Conservation (phyloP, 108 stramenopile species). For the Mayamaea pseudoterrestris region DNA sequence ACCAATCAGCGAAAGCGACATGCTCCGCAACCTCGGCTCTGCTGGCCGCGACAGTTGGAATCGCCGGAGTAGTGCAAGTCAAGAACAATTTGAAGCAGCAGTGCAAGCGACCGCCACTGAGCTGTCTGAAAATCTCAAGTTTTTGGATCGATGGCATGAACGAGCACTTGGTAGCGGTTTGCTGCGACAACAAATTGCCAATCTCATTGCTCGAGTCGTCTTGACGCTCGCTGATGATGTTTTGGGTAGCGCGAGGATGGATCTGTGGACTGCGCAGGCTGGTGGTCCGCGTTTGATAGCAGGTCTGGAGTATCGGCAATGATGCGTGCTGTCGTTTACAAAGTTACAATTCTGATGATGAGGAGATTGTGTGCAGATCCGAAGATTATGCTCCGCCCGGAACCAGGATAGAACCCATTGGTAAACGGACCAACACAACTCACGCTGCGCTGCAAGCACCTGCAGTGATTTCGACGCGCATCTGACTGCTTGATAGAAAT, state of each 20-base stretch:
- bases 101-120: slow-evolving; percentile 72
- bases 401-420: too few relatives aligned
- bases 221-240: slow-evolving; percentile 75
- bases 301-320: slow-evolving; percentile 55
- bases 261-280: slow-evolving; percentile 80
- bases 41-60: slow-evolving; percentile 41
- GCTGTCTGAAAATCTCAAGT: slow-evolving; percentile 57
- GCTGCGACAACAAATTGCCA: slow-evolving; percentile 71
- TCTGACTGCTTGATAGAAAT: too few relatives aligned
- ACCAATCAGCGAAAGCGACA: slow-evolving; percentile 75
- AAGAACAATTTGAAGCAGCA: slow-evolving; percentile 76
- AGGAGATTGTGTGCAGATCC: too few relatives aligned
- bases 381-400: too few relatives aligned
- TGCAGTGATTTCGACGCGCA: too few relatives aligned
- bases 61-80: slow-evolving; percentile 38
- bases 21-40: slow-evolving; percentile 51
- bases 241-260: slow-evolving; percentile 66
- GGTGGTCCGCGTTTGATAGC: slow-evolving; percentile 73
- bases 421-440: too few relatives aligned
- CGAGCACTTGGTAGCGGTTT: slow-evolving; percentile 69
- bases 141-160: slow-evolving; percentile 78
- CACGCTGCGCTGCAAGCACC: too few relatives aligned
- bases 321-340: too few relatives aligned
- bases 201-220: slow-evolving; percentile 75
- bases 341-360: too few relatives aligned